Evolutionary conservation across 2,329 filamentous ascomycete genomes (phyloP), one percentile per base, ranked within the genome.

Genomic region (Sporothrix luriei): DNA sequence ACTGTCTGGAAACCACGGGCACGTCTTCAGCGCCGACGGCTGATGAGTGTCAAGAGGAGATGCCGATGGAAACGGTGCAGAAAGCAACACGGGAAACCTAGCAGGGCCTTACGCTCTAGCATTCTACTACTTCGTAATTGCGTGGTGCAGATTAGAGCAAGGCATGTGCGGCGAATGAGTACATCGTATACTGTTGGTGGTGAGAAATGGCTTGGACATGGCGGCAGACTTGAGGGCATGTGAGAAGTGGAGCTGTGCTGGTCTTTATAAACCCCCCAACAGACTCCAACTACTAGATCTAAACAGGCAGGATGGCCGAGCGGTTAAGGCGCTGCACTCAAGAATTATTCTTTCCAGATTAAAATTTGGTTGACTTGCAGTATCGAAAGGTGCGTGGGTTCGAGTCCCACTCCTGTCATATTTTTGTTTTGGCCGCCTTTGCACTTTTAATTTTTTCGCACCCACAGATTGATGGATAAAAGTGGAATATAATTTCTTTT

Each of bases 351-450:
- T 69, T 71, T 67, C 70, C 69, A 66, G 62, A 62, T 38, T 33
- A 16, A 49, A 59, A 67, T 62, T 62, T 67, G 68, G 68, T 61
- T 65, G 66, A 61, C 49, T 71, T 71, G 70, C 70, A 71, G 68
- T 71, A 70, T 71, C 70, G 70, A 70, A 71, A 71, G 70, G 54
- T 70, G 68, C 70, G 70, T 71, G 70, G 70, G 70, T 71, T 71
- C 70, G 69, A 71, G 70, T 71, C 70, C 70, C 70, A 71, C 70
- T 71, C 70, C 67, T 71, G 69, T 71, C 69, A 70, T 26, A 5
- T 21, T 48, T 61, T 59, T 49, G 33, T 13, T 43, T 43, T 1
- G 33, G 33, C 13, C 13, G 38, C 11, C 10, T 46, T 33, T 62
- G 52, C 52, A 13, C 21, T 24, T 48, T 66, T 46, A 2, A 3